A percentile compares a stretch with the other conserved stretches of the same genome.
These are phyloP conservation scores for Thelephora ganbajun DNA, from an alignment of 768 basidiomycete species.

Conservation along the genomic window DNA sequence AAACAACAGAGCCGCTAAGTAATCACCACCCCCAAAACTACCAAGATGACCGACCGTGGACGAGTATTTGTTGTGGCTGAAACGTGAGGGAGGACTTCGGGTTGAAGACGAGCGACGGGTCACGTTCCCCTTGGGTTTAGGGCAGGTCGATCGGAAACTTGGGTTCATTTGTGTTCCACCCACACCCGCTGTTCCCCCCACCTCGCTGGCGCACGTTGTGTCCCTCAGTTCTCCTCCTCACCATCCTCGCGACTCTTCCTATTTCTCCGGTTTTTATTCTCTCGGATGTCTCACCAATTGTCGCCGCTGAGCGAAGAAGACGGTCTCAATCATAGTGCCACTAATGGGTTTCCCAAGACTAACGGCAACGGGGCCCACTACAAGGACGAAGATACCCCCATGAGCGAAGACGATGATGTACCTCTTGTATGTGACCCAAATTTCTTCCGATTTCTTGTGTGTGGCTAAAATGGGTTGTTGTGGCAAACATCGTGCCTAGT, in stretches of 20 bases:
- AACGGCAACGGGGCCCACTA: slow-evolving; percentile 26
- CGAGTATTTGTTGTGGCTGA: not conserved
- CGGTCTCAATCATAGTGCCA: slow-evolving; percentile 12
- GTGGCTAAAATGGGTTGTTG: slow-evolving; percentile 18
- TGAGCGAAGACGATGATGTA: slow-evolving; percentile 62
- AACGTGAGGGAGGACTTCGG: not conserved
- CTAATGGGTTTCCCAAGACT: slow-evolving; percentile 28
- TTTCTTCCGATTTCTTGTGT: not conserved
- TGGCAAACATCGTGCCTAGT: slow-evolving; percentile 43
- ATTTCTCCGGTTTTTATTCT: slow-evolving; percentile 1
- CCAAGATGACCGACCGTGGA: not conserved
- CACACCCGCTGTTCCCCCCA: slow-evolving; percentile 7
- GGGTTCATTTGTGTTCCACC: slow-evolving; percentile 16
- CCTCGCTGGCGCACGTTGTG: slow-evolving; percentile 3
- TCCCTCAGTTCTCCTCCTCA: slow-evolving; percentile 8
- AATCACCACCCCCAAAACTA: not conserved
- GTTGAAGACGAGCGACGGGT: slow-evolving; percentile 4
- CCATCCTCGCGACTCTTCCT: slow-evolving; percentile 2
- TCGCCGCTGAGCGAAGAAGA: slow-evolving; percentile 47
- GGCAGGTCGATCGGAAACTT: slow-evolving; percentile 41
- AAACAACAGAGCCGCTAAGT: slow-evolving; percentile 5
- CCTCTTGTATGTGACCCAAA: slow-evolving; percentile 41
- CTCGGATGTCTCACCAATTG: slow-evolving; percentile 31
- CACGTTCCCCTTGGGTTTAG: slow-evolving; percentile 25
- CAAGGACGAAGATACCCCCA: slow-evolving; percentile 28